Evolutionary conservation across 352 stramenopile species (phyloP).

Genomic region (Blastocystis sp.): DNA sequence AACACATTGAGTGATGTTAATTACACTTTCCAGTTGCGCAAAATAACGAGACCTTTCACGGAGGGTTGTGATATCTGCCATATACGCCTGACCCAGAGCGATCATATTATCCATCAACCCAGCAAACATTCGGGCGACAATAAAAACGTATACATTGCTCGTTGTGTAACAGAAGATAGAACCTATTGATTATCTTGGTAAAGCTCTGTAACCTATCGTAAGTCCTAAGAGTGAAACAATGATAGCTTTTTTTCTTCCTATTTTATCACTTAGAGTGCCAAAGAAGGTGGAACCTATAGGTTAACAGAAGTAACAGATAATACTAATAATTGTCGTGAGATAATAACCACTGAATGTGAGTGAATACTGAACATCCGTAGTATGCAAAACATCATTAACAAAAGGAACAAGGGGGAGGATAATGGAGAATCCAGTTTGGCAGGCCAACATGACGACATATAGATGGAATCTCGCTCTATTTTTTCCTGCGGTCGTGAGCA

Average conservation of each 20-base stretch:
- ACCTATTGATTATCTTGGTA: neutral
- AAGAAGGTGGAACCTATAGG: slow-evolving; percentile 13
- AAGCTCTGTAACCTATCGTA: neutral
- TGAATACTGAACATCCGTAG: slow-evolving; percentile 4
- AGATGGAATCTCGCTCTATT: neutral
- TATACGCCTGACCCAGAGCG: slow-evolving; percentile 15
- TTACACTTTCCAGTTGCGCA: slow-evolving; percentile 27
- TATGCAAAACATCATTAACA: slow-evolving; percentile 8
- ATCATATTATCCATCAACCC: neutral
- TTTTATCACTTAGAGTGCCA: slow-evolving; percentile 9
- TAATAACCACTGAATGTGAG: slow-evolving; percentile 51
- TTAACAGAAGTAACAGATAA: neutral
- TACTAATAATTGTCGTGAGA: slow-evolving; percentile 22
- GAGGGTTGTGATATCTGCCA: slow-evolving; percentile 24
- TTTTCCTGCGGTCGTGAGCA: neutral
- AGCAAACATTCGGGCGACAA: neutral
- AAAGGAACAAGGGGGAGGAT: neutral
- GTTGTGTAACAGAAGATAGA: neutral
- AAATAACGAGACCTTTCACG: neutral
- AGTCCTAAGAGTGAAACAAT: neutral
- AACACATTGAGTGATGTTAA: slow-evolving; percentile 7
- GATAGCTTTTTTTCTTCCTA: slow-evolving; percentile 8
- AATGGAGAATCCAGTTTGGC: slow-evolving; percentile 18
- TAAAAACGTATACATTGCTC: neutral
- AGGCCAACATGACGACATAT: neutral